Percentiles rank a stretch among this genome's conserved stretches.
Evolutionary conservation across 257 asterid species (phyloP).

Genomic region (Scutellaria galericulata): DNA sequence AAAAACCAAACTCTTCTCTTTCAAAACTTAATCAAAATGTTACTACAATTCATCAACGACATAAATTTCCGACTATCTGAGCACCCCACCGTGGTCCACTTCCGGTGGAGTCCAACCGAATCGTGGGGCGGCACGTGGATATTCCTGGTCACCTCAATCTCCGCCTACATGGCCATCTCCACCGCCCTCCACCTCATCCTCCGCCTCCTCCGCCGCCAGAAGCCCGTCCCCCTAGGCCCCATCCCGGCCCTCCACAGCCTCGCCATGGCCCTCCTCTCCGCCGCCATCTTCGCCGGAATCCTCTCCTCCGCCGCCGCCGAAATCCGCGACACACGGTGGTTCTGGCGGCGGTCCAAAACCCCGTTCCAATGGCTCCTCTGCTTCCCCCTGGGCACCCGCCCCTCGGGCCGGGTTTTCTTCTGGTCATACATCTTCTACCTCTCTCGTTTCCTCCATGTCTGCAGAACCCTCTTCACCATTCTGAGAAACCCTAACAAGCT

Average conservation of each 20-base stretch:
- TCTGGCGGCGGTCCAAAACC: constrained; percentile 73
- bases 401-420: constrained; percentile 81
- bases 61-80: constrained; percentile 58
- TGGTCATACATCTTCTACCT: constrained; percentile 82
- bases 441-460: constrained; percentile 64
- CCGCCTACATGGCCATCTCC: constrained; percentile 54
- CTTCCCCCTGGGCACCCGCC: constrained; percentile 87
- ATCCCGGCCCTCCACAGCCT: constrained; percentile 79
- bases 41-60: constrained; percentile 11
- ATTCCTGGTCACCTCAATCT: constrained; percentile 65
- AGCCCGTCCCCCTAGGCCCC: constrained; percentile 62
- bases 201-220: constrained; percentile 54
- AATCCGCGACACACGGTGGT: constrained; percentile 78
- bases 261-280: constrained; percentile 52
- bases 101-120: constrained; percentile 75
- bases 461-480: constrained; percentile 49
- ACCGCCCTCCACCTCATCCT: constrained; percentile 61
- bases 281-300: constrained; percentile 57
- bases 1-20: background rate
- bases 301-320: constrained; percentile 72
- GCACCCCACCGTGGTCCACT: constrained; percentile 56
- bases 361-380: constrained; percentile 83
- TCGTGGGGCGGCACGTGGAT: constrained; percentile 77
- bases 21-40: background rate
- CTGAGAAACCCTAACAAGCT: constrained; percentile 39